These are phyloP conservation scores for Gnaphalium uliginosum DNA, from an alignment of 129 eudicot species.

Conservation along the genomic window DNA sequence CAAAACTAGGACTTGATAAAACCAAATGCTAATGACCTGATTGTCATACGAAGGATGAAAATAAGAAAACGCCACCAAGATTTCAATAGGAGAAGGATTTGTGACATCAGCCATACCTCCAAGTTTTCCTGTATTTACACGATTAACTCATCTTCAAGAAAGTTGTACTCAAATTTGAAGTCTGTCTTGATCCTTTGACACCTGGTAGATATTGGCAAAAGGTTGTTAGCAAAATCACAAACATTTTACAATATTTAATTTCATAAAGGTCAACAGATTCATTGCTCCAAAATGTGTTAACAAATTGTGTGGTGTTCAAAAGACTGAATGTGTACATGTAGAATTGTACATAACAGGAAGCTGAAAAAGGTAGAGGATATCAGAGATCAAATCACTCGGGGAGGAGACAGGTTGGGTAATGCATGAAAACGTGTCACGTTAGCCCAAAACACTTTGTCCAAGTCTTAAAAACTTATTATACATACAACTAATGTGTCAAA, in stretches of 20 bases:
- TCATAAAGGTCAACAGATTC: neutral
- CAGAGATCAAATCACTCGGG: neutral
- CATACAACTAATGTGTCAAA: too few species aligned
- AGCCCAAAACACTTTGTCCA: neutral
- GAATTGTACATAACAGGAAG: neutral
- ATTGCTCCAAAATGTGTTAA: neutral
- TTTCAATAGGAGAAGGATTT: neutral
- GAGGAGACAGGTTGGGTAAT: neutral
- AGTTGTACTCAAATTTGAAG: slow-evolving; percentile 91
- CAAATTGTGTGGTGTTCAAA: neutral
- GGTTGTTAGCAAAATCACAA: neutral
- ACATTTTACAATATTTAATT: neutral
- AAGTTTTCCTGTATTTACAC: slow-evolving; percentile 43
- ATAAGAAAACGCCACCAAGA: slow-evolving; percentile 8
- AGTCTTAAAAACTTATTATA: too few species aligned
- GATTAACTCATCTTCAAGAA: slow-evolving; percentile 87
- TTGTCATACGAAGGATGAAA: slow-evolving; percentile 12
- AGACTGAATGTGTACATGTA: neutral
- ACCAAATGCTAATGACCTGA: slow-evolving; percentile 22
- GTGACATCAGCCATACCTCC: neutral
- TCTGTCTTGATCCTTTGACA: slow-evolving; percentile 93
- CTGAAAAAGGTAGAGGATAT: neutral
- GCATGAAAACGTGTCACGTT: neutral
- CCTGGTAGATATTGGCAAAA: slow-evolving; percentile 43
- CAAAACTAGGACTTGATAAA: slow-evolving; percentile 18